These are phyloP conservation scores for Pogostemon cablin DNA, from an alignment of 257 asterid genomes.

Conservation along the genomic window DNA sequence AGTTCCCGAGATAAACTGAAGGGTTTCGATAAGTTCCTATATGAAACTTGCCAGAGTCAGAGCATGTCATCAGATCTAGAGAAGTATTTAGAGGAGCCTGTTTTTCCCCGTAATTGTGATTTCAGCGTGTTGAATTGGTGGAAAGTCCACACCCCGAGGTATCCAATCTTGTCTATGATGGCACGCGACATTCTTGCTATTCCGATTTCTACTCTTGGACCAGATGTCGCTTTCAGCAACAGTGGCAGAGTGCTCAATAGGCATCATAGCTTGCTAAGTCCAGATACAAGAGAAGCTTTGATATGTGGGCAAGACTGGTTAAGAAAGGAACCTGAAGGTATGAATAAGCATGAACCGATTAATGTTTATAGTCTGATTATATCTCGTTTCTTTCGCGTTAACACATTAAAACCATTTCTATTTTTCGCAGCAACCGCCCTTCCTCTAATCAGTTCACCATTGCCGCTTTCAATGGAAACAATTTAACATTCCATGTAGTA, in stretches of 20 bases:
- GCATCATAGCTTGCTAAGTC: conserved; percentile 57
- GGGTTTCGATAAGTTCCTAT: conserved; percentile 90
- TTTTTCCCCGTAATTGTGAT: conserved; percentile 83
- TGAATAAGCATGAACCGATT: conserved; percentile 44
- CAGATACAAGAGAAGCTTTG: conserved; percentile 84
- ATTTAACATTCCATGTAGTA: conserved; percentile 39
- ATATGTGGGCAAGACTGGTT: conserved; percentile 97
- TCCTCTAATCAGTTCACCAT: conserved; percentile 47
- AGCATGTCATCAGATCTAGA: conserved; percentile 75
- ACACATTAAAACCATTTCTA: conserved; percentile 13
- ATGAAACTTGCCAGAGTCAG: conserved; percentile 75
- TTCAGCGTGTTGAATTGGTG: conserved; percentile 96
- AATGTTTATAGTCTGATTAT: background rate
- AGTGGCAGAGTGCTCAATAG: conserved; percentile 70
- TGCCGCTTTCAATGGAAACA: conserved; percentile 55
- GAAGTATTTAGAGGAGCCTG: conserved; percentile 85
- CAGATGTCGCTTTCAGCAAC: conserved; percentile 67
- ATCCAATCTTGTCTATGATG: conserved; percentile 89
- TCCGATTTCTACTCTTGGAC: conserved; percentile 81
- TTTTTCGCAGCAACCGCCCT: conserved; percentile 42
- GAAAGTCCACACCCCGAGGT: conserved; percentile 98
- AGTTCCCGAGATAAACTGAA: conserved; percentile 73
- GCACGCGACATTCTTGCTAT: conserved; percentile 89
- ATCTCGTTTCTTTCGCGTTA: background rate
- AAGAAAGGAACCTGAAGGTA: conserved; percentile 74